A percentile compares a stretch with the other conserved stretches of the same genome.
Evolutionary conservation across 257 asterid genomes (phyloP).

Genomic region (Nicotiana tabacum): DNA sequence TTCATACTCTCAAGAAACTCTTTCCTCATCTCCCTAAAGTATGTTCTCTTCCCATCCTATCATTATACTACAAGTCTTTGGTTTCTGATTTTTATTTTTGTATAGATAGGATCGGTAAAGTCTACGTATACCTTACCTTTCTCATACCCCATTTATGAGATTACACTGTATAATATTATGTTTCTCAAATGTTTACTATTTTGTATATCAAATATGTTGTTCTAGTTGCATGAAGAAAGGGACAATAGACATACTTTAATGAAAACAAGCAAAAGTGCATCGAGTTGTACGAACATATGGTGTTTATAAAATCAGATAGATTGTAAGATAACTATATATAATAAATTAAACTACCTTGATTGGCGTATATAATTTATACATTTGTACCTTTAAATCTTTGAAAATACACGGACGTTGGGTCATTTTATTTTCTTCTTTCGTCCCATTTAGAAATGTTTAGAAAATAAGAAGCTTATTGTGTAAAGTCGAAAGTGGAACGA

Average conservation of each 20-base stretch:
- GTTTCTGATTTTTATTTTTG: too few relatives aligned
- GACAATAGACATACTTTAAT: background rate
- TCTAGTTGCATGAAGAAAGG: background rate
- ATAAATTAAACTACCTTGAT: too few relatives aligned
- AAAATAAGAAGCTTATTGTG: background rate
- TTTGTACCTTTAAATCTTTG: too few relatives aligned
- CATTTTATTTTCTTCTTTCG: background rate
- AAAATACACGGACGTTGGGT: background rate
- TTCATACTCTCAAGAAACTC: conserved; percentile 29
- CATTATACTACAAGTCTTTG: background rate
- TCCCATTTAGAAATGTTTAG: background rate
- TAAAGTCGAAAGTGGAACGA: background rate
- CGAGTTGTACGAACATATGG: too few relatives aligned
- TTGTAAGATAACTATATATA: too few relatives aligned
- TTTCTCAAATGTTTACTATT: too few relatives aligned
- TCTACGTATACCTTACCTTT: too few relatives aligned
- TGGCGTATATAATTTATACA: too few relatives aligned
- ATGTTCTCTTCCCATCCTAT: background rate
- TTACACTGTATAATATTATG: too few relatives aligned
- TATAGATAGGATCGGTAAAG: too few relatives aligned
- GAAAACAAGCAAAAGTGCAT: background rate
- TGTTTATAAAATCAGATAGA: too few relatives aligned
- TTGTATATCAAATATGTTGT: background rate
- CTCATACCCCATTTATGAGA: too few relatives aligned
- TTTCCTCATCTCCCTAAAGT: conserved; percentile 36